Evolutionary conservation across 2,329 filamentous ascomycete genomes (phyloP), one percentile per base, ranked within the genome.

Genomic region (Penicillium paneum): DNA sequence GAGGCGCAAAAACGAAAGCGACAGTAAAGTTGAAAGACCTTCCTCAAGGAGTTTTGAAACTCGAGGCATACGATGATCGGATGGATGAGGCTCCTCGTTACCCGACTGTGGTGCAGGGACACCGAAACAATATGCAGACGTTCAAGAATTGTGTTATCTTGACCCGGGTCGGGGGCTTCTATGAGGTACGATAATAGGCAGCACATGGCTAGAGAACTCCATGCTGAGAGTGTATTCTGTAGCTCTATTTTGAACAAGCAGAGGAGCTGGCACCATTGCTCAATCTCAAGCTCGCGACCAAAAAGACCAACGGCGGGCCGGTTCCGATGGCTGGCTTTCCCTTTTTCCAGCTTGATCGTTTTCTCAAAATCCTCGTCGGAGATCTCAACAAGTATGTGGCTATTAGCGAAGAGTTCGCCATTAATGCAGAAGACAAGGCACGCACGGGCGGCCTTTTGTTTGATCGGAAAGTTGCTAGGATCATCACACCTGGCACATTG

Each of bases 251-350:
- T 72, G 89, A 96, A 65, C 92, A 99, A 71, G 94, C 95, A 11
- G 89, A 96, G 55, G 87, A 96, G 68, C 89, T 88, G 71, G 93
- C 89, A 1, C 89, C 91, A 1, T 78, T 96, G 41, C 79, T 99
- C 60, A 94, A 91, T 65, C 76, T 99, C 67, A 97, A 97, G 73
- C 85, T 96, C 51, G 86, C 88, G 2, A 83, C 83, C 52, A 94
- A 90, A 71, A 91, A 85, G 72, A 91, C 89, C n/a, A 89, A 77
- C 60, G 86, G 86, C 8, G 89, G 88, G 1, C 82, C 84, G 21
- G 90, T 99, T 17, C 78, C 92, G 6, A 97, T 99, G 93, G 88
- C 92, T 61, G 94, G 94, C 2, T 99, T 99, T 64, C 94, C 93
- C 17, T 91, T 90, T 71, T 92, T 90, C 67, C 92, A 97, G 70